Conservation (phyloP, 495 filamentous ascomycete genomes). For the Durotheca rogersii region DNA sequence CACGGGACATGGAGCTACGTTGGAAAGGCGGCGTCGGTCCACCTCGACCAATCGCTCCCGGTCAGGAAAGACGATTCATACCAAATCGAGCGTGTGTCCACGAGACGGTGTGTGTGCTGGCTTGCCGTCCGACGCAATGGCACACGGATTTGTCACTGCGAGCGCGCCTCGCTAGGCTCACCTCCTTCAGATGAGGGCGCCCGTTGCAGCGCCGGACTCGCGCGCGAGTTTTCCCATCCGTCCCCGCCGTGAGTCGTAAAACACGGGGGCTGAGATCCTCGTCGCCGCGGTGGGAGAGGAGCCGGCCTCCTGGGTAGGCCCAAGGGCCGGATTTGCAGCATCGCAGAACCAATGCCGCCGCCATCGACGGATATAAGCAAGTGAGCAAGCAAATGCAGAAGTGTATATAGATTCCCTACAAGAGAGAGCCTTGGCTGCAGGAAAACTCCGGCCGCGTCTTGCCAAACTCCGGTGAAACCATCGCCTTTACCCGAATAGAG, state of each 20-base stretch:
- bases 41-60: not conserved
- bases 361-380: not conserved
- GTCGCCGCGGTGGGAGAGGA: not conserved
- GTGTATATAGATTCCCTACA: conserved; percentile 8
- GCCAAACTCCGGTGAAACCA: conserved; percentile 1
- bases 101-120: not conserved
- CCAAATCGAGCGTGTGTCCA: conserved; percentile 1
- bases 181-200: not conserved
- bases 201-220: not conserved
- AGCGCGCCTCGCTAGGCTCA: not conserved
- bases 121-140: conserved; percentile 7
- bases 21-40: not conserved
- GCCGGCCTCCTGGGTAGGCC: conserved; percentile 8
- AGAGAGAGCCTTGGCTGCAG: conserved; percentile 29
- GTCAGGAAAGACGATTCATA: not conserved
- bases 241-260: not conserved
- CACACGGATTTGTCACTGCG: conserved; percentile 2
- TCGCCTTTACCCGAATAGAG: conserved; percentile 17
- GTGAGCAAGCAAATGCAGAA: conserved; percentile 4
- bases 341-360: conserved; percentile 26
- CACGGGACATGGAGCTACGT: not conserved
- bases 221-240: not conserved
- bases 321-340: conserved; percentile 1
- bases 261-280: too few relatives aligned
- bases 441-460: conserved; percentile 6